Conservation (phyloP, 495 filamentous ascomycete genomes). For the Podospora pseudopauciseta region DNA sequence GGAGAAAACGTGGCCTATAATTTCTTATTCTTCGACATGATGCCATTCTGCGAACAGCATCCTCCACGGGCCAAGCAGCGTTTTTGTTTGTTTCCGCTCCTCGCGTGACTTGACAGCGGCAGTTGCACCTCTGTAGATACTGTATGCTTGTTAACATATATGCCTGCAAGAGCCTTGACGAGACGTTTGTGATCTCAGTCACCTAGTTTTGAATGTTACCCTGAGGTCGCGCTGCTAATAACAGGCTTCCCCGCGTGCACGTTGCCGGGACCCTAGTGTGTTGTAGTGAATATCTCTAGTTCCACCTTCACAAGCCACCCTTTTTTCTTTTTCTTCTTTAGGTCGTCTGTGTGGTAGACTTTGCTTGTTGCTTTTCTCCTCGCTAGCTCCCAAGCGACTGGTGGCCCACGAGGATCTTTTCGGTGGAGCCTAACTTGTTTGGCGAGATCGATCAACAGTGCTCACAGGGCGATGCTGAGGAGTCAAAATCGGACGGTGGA, state of each 20-base stretch:
- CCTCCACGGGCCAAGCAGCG: neutral
- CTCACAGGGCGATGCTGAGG: neutral
- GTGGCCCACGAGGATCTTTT: no score
- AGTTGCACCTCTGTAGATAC: neutral
- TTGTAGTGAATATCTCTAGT: neutral
- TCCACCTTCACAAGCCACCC: neutral
- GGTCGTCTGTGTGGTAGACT: neutral
- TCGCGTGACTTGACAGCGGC: neutral
- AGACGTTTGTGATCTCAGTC: neutral
- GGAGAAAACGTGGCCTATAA: neutral
- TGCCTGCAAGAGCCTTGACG: neutral
- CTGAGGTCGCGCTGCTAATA: neutral
- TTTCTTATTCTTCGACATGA: neutral
- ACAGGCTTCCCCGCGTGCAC: neutral
- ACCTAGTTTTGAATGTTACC: neutral
- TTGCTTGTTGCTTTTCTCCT: neutral
- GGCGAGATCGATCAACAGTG: neutral
- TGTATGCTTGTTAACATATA: neutral
- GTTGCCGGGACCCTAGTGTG: neutral
- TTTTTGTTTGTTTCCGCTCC: neutral
- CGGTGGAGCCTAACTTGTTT: no score
- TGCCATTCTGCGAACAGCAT: neutral
- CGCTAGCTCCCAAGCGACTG: neutral
- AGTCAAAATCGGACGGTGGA: neutral
- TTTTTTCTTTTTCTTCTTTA: neutral